Base-by-base conservation (phyloP, 352 stramenopile species). In the Pythium dissotocum region DNA sequence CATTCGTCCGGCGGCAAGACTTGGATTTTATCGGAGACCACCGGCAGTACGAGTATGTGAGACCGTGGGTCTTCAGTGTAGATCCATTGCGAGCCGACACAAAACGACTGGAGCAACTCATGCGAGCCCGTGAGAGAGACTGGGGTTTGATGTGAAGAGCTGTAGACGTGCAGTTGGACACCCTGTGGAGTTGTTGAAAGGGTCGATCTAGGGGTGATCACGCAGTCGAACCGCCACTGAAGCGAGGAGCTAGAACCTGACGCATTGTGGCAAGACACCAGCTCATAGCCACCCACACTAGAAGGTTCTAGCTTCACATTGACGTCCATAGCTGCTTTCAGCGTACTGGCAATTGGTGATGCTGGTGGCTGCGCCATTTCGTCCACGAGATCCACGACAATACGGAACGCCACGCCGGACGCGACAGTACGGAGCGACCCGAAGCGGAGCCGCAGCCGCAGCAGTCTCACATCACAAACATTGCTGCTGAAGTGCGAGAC, bases 391-490 rank as follows among this genome's bases (percentile, higher is more conserved):
- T 88, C 82, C 16, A 88, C 57, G 9, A 69, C 63, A 12, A 87
- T 18, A 9, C 69, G 69, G 58, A 90, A 81, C 24, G 42, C 54
- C 38, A 77, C 49, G 33, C 61, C 73, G 21, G 71, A 2, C 18
- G n/a, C 5, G 0, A 88, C 58, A 13, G 7, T 16, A n/a, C 30
- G 49, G 1, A 78, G 78, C 10, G 78, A 53, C 1, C 72, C 76
- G 57, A 87, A 85, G 36, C 82, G 82, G 18, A 88, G 63, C 3
- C 82, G 76, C 57, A 90, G 73, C 0, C 82, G 72, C 14, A 85
- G 55, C 28, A 89, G 48, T 33, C n/a, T 21, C 55, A 70, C 38
- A 18, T 30, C 30, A 13, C 9, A 35, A 10, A 14, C 46, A 53
- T 33, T 49, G 21, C 32, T 33, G n/a, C 38, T 14, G 16, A 69